Evolutionary conservation across 352 stramenopile species (phyloP).

Genomic region (Peronospora destructor): DNA sequence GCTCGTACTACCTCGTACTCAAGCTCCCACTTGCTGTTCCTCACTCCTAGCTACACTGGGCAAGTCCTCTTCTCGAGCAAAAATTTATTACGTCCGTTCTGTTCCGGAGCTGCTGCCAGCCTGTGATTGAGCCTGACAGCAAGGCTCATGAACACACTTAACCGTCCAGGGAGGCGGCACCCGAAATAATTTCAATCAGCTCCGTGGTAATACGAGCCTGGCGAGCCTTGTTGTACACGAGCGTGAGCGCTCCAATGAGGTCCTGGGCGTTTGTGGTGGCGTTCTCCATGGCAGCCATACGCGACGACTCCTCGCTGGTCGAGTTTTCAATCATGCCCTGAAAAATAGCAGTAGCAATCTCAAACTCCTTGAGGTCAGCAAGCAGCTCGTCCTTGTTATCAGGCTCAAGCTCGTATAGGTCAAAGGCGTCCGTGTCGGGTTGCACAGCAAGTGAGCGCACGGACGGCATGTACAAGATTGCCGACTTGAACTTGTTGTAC

Average conservation of each 20-base stretch:
- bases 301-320: conserved; percentile 95
- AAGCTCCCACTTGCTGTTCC: conserved; percentile 11
- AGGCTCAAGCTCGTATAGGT: conserved; percentile 96
- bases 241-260: conserved; percentile 92
- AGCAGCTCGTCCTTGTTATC: conserved; percentile 97
- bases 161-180: conserved; percentile 92
- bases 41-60: conserved; percentile 22
- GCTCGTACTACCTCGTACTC: conserved; percentile 26
- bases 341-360: conserved; percentile 86
- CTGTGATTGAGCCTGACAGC: conserved; percentile 9
- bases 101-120: conserved; percentile 15
- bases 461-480: conserved; percentile 92
- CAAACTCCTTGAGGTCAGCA: conserved; percentile 94
- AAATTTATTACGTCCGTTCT: conserved; percentile 19
- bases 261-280: conserved; percentile 97
- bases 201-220: conserved; percentile 95
- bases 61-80: conserved; percentile 15
- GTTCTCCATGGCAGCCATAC: conserved; percentile 99
- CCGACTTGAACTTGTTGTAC: conserved; percentile 97
- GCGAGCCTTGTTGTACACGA: conserved; percentile 88
- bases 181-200: conserved; percentile 98
- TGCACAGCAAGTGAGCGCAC: conserved; percentile 74
- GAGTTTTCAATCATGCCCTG: conserved; percentile 96
- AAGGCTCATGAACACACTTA: conserved; percentile 29
- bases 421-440: conserved; percentile 57